phyloP scores from a whole-genome alignment of 768 basidiomycete species.

The Antrodiella citrinella region DNA sequence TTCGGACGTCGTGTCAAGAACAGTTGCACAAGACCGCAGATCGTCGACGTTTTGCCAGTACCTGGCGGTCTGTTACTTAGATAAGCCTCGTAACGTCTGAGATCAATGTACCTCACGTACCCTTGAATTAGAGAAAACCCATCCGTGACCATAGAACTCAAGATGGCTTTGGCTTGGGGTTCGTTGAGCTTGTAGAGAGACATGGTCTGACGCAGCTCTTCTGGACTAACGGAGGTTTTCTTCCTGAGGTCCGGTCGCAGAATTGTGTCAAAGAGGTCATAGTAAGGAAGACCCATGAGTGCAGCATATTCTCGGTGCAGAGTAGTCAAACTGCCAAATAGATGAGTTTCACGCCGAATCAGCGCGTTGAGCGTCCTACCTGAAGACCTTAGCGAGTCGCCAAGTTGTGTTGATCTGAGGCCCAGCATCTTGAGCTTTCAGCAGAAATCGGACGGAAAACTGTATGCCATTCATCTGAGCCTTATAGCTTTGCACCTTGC shows the following conservation, averaged over 20 bases:
- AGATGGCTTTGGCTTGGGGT: constrained; percentile 88
- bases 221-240: constrained; percentile 28
- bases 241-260: constrained; percentile 56
- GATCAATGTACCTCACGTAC: constrained; percentile 30
- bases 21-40: constrained; percentile 85
- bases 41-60: constrained; percentile 97
- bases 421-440: constrained; percentile 42
- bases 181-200: constrained; percentile 71
- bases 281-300: constrained; percentile 72
- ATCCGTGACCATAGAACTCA: constrained; percentile 56
- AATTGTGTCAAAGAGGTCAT: constrained; percentile 67
- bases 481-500: constrained; percentile 54
- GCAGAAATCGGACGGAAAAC: constrained; percentile 50
- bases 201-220: constrained; percentile 56
- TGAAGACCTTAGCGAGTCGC: constrained; percentile 72
- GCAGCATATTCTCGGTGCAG: constrained; percentile 90
- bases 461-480: constrained; percentile 38
- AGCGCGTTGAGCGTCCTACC: too few relatives aligned
- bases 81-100: too few relatives aligned
- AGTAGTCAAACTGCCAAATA: constrained; percentile 73
- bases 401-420: constrained; percentile 61
- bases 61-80: constrained; percentile 71
- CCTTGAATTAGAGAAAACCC: constrained; percentile 96
- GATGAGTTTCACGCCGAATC: too few relatives aligned
- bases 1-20: constrained; percentile 57